Base-by-base conservation (phyloP, 306 rosid species). In the Medicago truncatula region DNA sequence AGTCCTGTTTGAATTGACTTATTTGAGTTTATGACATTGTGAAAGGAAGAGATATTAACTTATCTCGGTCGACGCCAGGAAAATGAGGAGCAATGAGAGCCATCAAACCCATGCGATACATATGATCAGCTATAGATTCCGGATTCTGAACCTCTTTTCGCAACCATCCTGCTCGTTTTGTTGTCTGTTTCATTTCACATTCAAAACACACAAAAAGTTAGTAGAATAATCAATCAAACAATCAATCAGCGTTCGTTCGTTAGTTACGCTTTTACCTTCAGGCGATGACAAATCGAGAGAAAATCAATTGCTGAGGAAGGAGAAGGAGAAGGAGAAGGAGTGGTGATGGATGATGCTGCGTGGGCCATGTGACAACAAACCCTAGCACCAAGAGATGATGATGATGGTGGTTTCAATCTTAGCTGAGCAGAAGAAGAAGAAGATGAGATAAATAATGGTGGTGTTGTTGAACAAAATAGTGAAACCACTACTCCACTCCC, bases 91-190 rank as follows among this genome's bases (percentile, higher is more conserved):
- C 84, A 86, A 94, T 90, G 69, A 94, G 88, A 61, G 97, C 92
- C 97, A 94, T 90, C 69, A 92, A n/a, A 36, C 96, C 82, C 98
- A 92, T 94, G 68, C 98, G 85, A 68, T 94, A 89, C 98, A 92
- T 94, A 79, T 94, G 98, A 91, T 94, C 97, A 3, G 96, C 97
- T 41, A 92, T 80, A 21, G 98, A 92, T 83, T 92, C 97, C 0
- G 96, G 89, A 78, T 86, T 84, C 82, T 86, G 65, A 0, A 90
- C 84, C 6, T 76, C 89, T 80, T 75, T 89, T 34, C 83, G 74
- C 40, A 94, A 58, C 97, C 98, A 94, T 52, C 98, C 96, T 38
- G 96, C 84, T 85, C 98, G 89, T 47, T 90, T 94, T 4, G 97
- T 94, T 16, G 95, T 87, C 98, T 94, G 54, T 76, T 67, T 3